Conservation (phyloP, 1,284 basidiomycete genomes). For the Wallemia ichthyophaga region DNA sequence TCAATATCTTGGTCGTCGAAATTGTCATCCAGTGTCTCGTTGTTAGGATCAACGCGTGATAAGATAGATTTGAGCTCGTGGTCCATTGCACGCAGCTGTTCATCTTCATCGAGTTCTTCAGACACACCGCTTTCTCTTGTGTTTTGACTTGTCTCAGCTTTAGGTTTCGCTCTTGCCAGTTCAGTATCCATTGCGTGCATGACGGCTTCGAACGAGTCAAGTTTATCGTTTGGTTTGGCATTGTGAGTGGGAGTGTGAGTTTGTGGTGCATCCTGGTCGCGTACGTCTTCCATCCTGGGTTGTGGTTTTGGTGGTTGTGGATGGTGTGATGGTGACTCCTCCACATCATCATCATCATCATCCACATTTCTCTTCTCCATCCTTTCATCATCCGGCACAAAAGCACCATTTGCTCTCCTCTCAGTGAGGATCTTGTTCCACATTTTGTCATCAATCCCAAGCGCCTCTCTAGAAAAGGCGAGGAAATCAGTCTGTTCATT, state of each 20-base stretch:
- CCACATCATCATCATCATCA: not conserved
- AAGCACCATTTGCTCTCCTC: slow-evolving; percentile 36
- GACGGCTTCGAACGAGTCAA: slow-evolving; percentile 75
- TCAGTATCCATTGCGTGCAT: slow-evolving; percentile 83
- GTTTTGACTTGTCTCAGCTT: not conserved
- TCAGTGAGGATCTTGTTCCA: slow-evolving; percentile 55
- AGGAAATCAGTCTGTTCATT: slow-evolving; percentile 68
- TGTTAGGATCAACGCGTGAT: slow-evolving; percentile 20
- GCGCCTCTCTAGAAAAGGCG: slow-evolving; percentile 58
- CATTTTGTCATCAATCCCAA: slow-evolving; percentile 54
- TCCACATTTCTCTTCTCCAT: slow-evolving; percentile 1
- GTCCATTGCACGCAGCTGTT: slow-evolving; percentile 53
- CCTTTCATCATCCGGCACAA: not conserved
- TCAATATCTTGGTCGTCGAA: slow-evolving; percentile 15
- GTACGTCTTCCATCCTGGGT: slow-evolving; percentile 2
- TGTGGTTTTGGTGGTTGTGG: slow-evolving; percentile 6
- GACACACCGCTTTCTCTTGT: slow-evolving; percentile 8
- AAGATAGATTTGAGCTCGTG: slow-evolving; percentile 41
- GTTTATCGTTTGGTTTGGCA: slow-evolving; percentile 23
- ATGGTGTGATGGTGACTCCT: not conserved
- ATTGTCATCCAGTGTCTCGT: slow-evolving; percentile 15
- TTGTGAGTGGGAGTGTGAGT: not conserved
- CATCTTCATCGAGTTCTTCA: slow-evolving; percentile 23
- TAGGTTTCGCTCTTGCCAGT: slow-evolving; percentile 18
- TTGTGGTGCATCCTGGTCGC: not conserved